phyloP scores from a whole-genome alignment of 345 rosid genomes.

The Linum tenue region DNA sequence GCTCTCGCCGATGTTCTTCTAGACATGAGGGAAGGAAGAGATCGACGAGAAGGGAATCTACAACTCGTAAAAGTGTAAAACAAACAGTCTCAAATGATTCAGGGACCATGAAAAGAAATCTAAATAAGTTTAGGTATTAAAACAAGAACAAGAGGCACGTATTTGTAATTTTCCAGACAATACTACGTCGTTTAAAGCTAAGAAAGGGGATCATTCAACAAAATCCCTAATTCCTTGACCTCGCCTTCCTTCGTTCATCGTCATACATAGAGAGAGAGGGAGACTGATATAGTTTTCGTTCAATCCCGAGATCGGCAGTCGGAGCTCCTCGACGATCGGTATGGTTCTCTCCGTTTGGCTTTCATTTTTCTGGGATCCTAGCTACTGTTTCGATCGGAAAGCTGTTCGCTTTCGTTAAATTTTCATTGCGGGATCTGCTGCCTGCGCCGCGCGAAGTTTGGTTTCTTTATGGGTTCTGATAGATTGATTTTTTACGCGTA shows the following conservation, averaged over 20 bases:
- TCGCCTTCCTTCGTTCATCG: not conserved
- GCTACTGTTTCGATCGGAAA: not conserved
- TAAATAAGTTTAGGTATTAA: not conserved
- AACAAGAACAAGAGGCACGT: too few species aligned
- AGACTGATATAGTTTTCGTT: not conserved
- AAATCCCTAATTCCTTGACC: not conserved
- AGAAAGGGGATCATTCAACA: not conserved
- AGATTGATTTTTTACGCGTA: not conserved
- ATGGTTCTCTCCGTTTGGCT: not conserved
- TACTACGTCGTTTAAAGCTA: not conserved
- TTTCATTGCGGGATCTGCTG: not conserved
- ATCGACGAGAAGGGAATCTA: too few species aligned
- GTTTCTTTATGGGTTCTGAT: not conserved
- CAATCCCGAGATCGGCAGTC: not conserved
- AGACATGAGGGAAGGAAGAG: not conserved
- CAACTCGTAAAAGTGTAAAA: too few species aligned
- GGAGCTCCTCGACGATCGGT: not conserved
- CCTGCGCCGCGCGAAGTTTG: not conserved
- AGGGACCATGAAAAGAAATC: too few species aligned
- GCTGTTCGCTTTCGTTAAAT: not conserved
- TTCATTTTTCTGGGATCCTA: too few species aligned
- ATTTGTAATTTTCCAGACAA: too few species aligned
- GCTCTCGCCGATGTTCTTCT: not conserved
- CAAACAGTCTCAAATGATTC: too few species aligned
- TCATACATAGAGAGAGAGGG: not conserved